These are phyloP conservation scores for Leccinellum luteum DNA, from an alignment of 768 basidiomycete species.

Conservation along the genomic window DNA sequence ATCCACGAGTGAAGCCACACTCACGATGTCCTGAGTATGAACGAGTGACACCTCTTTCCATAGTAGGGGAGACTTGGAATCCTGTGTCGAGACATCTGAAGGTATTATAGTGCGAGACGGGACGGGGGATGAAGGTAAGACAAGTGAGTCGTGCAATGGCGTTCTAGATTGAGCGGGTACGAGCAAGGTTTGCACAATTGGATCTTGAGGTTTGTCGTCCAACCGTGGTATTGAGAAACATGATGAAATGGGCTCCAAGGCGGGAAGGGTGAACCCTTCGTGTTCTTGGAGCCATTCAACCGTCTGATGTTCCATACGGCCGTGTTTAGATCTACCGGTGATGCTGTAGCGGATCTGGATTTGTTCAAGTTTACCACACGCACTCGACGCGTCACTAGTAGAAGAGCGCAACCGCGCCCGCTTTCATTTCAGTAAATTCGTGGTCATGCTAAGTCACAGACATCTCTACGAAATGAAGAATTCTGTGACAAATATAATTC, in stretches of 20 bases:
- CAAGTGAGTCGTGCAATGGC: not conserved
- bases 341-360: no score
- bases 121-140: not conserved
- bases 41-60: conserved; percentile 20
- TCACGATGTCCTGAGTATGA: conserved; percentile 12
- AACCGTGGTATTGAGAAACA: conserved; percentile 65
- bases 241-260: conserved; percentile 40
- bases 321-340: not conserved
- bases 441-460: conserved; percentile 11
- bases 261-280: conserved; percentile 17
- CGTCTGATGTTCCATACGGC: conserved; percentile 2
- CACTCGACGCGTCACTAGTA: no score
- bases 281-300: conserved; percentile 16
- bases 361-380: no score
- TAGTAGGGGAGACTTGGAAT: conserved; percentile 12
- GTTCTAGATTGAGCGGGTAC: conserved; percentile 1
- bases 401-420: no score
- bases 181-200: conserved; percentile 62
- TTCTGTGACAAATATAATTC: conserved; percentile 27
- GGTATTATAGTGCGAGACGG: not conserved
- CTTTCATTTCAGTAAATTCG: not conserved
- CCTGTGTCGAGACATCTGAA: not conserved
- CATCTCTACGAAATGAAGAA: conserved; percentile 28
- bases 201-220: conserved; percentile 73
- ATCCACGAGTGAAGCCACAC: conserved; percentile 3